These are phyloP conservation scores for Cyphellophora europaea DNA, from an alignment of 2,329 filamentous ascomycete genomes.

Conservation along the genomic window DNA sequence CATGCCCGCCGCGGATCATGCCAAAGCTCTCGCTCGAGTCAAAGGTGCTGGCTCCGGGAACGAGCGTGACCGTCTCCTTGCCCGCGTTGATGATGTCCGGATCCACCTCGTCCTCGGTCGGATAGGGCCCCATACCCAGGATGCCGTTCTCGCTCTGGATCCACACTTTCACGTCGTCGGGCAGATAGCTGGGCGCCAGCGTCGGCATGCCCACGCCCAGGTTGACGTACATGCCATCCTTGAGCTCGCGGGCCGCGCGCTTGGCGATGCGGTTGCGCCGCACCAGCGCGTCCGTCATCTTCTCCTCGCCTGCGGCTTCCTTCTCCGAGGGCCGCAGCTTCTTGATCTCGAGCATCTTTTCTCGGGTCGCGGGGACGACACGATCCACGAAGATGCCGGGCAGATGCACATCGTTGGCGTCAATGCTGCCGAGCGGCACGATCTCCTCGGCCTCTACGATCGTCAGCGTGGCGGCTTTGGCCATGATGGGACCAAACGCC, in stretches of 20 bases:
- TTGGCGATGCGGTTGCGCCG: conserved; percentile 64
- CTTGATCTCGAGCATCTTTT: conserved; percentile 63
- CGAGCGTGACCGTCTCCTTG: conserved; percentile 75
- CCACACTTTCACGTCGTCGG: conserved; percentile 62
- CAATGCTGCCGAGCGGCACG: conserved; percentile 63
- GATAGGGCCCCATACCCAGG: conserved; percentile 73
- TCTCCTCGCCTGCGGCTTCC: conserved; percentile 25
- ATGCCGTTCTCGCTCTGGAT: conserved; percentile 83
- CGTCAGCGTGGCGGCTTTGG: conserved; percentile 66
- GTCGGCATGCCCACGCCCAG: conserved; percentile 79
- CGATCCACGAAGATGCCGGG: conserved; percentile 77
- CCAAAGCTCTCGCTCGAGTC: conserved; percentile 74
- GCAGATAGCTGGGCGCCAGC: conserved; percentile 68
- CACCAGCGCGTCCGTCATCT: conserved; percentile 38
- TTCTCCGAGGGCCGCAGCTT: conserved; percentile 43
- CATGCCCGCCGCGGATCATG: conserved; percentile 79
- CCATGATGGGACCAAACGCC: conserved; percentile 67
- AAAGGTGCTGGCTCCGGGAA: conserved; percentile 68
- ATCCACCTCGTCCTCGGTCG: conserved; percentile 61
- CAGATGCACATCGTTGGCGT: conserved; percentile 65
- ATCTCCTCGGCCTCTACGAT: conserved; percentile 84
- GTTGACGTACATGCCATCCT: conserved; percentile 72
- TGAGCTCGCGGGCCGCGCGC: conserved; percentile 70
- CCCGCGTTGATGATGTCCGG: conserved; percentile 77
- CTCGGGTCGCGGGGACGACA: conserved; percentile 62